Percentiles rank a stretch among this genome's conserved stretches.
Evolutionary conservation across 768 basidiomycete genomes (phyloP).

Genomic region (Tubosaeta sp.): DNA sequence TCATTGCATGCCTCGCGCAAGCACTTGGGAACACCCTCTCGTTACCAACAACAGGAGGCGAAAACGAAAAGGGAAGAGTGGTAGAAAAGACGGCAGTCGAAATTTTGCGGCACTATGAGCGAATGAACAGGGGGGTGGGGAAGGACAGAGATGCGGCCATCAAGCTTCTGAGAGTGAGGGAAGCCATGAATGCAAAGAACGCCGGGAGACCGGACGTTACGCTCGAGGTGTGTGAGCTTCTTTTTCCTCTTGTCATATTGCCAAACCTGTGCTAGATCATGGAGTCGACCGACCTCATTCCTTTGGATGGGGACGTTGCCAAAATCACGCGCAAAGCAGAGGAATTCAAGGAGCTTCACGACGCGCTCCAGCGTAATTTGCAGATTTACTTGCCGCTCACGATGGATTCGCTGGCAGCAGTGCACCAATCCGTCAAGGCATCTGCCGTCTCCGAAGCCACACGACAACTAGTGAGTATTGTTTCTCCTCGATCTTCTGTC

Average conservation of each 20-base stretch:
- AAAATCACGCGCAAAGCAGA: slow-evolving; percentile 84
- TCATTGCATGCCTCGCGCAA: slow-evolving; percentile 81
- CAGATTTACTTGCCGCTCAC: slow-evolving; percentile 83
- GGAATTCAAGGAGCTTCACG: slow-evolving; percentile 83
- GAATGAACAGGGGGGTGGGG: slow-evolving; percentile 68
- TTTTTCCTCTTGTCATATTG: not conserved
- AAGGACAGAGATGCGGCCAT: slow-evolving; percentile 72
- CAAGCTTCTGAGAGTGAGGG: slow-evolving; percentile 71
- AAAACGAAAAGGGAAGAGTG: slow-evolving; percentile 55
- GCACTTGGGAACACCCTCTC: slow-evolving; percentile 82
- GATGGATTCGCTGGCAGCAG: slow-evolving; percentile 86
- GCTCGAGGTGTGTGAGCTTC: slow-evolving; percentile 59
- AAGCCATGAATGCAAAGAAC: slow-evolving; percentile 74
- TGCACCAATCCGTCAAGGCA: slow-evolving; percentile 74
- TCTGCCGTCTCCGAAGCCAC: slow-evolving; percentile 70
- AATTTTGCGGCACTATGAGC: slow-evolving; percentile 76
- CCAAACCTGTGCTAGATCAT: slow-evolving; percentile 52
- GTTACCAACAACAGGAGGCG: slow-evolving; percentile 47
- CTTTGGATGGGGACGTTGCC: slow-evolving; percentile 78
- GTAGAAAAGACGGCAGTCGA: slow-evolving; percentile 74
- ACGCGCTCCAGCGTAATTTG: slow-evolving; percentile 84
- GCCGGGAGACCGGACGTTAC: slow-evolving; percentile 69
- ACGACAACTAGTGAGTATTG: slow-evolving; percentile 61
- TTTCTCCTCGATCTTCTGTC: slow-evolving; percentile 12
- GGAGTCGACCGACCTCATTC: slow-evolving; percentile 83